Conservation (phyloP, 108 stramenopile genomes). For the Nitzschia sp. region DNA sequence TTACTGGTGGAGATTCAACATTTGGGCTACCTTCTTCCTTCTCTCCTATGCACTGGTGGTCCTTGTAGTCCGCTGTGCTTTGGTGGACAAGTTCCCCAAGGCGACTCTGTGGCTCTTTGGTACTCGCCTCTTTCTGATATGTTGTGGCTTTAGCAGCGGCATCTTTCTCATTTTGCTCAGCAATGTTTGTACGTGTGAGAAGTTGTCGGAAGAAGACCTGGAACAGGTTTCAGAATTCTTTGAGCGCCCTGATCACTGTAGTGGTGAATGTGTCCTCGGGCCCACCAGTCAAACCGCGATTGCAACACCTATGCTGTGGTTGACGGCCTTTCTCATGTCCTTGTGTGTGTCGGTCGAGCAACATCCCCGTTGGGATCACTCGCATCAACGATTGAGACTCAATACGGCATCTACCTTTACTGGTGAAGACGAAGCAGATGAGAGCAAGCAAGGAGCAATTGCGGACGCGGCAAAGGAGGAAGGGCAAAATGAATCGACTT, state of each 20-base stretch:
- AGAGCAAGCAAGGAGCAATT: slow-evolving; percentile 50
- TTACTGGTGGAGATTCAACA: slow-evolving; percentile 29
- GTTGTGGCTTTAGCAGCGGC: slow-evolving; percentile 9
- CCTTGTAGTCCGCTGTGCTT: slow-evolving; percentile 12
- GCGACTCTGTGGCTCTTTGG: slow-evolving; percentile 12
- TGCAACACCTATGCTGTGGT: slow-evolving; percentile 13
- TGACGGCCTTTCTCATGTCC: slow-evolving; percentile 11
- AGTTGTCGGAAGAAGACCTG: slow-evolving; percentile 19
- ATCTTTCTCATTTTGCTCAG: slow-evolving; percentile 20
- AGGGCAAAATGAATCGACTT: not conserved
- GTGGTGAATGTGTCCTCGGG: slow-evolving; percentile 20
- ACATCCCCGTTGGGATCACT: not conserved
- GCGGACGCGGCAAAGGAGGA: not conserved
- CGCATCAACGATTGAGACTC: not conserved
- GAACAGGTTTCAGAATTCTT: not conserved
- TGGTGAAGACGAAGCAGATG: not conserved
- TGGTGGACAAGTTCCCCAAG: slow-evolving; percentile 19
- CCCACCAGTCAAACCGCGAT: slow-evolving; percentile 20
- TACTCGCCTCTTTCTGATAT: not conserved
- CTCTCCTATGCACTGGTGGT: slow-evolving; percentile 23
- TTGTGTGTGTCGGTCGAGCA: not conserved
- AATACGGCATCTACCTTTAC: slow-evolving; percentile 3
- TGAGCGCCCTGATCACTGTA: slow-evolving; percentile 13
- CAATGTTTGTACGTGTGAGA: slow-evolving; percentile 27
- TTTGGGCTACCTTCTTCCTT: slow-evolving; percentile 32